Evolutionary conservation across 2,329 filamentous ascomycete species (phyloP), one percentile per base, ranked within the genome.

Genomic region (Penicillium sp.): DNA sequence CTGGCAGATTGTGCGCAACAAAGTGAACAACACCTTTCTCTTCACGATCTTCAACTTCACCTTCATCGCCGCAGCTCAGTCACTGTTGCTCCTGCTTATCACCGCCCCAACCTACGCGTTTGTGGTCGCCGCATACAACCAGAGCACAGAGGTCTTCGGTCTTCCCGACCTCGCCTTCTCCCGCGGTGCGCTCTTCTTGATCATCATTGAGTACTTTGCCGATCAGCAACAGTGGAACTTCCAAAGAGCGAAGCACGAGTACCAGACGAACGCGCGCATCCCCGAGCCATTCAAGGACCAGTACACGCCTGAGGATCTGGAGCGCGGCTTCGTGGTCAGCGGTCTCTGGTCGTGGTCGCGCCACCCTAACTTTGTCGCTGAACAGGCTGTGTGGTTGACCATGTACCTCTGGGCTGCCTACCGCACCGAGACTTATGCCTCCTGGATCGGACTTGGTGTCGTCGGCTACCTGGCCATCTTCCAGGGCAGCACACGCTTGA

Each of bases 141-240:
- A 88, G 14, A 78, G 78, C 15, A 69, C 76, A 52, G 69, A 81
- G 74, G 71, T 80, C 49, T 78, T 90, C 43, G 79, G 89, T 10
- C 62, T 85, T 4, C 83, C 85, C 53, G 93, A 89, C 66, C 74
- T 81, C 37, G 65, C 84, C 45, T 85, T 88, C 72, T 80, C 84
- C 3, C 79, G 84, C 58, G 68, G 78, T 45, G 77, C 88, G 47
- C 78, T 88, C 63, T 79, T 77, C 57, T 78, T 88, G 38, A 78
- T 90, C 20, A 74, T 88, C n/a, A 71, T 89, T 54, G 85, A 96
- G 70, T 91, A 85, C 76, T 85, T 96, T 71, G 91, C 92, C 70
- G 95, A 99, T 74, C 88, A 93, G 63, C 92, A 97, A 74, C 93
- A 97, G 77, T 99, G 93, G 93, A 82, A 86, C 63, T 99, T 88